phyloP scores from a whole-genome alignment of 2,329 filamentous ascomycete genomes.

The Alternaria brassicicola region DNA sequence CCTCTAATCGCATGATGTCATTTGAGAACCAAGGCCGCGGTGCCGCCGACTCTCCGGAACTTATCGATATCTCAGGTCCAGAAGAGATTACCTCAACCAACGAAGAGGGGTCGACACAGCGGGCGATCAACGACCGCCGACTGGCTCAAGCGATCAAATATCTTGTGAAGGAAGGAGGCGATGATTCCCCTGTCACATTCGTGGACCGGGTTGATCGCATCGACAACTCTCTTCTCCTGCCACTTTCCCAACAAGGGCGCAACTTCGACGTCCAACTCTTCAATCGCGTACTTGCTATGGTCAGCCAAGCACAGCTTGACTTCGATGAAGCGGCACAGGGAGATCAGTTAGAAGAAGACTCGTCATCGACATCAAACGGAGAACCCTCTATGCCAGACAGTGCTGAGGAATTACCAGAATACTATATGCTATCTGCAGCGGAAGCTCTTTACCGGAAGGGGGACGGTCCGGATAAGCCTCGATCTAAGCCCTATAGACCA shows the following conservation, averaged over 20 bases:
- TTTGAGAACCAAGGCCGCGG: neutral
- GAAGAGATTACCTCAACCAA: slow-evolving; percentile 8
- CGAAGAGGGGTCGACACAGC: slow-evolving; percentile 8
- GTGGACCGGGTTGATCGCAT: slow-evolving; percentile 34
- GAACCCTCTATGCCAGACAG: slow-evolving; percentile 4
- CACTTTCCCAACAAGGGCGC: slow-evolving; percentile 18
- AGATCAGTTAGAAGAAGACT: neutral
- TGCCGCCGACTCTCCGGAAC: slow-evolving; percentile 1
- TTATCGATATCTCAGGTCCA: slow-evolving; percentile 10
- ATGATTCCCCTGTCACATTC: slow-evolving; percentile 26
- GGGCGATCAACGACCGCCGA: slow-evolving; percentile 26
- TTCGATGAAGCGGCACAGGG: slow-evolving; percentile 14
- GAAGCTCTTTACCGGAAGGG: slow-evolving; percentile 4
- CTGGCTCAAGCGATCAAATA: slow-evolving; percentile 40
- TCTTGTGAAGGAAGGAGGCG: slow-evolving; percentile 27
- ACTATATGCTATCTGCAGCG: neutral
- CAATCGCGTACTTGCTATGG: slow-evolving; percentile 24
- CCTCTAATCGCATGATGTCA: slow-evolving; percentile 10
- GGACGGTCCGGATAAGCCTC: neutral
- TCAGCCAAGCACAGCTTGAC: slow-evolving; percentile 26
- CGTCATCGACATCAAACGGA: neutral
- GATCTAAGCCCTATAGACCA: neutral
- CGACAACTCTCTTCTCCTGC: slow-evolving; percentile 30
- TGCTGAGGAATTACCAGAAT: slow-evolving; percentile 14
- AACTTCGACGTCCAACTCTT: slow-evolving; percentile 31